Evolutionary conservation across 768 basidiomycete species (phyloP).

Genomic region (Pseudohyphozyma bogoriensis): DNA sequence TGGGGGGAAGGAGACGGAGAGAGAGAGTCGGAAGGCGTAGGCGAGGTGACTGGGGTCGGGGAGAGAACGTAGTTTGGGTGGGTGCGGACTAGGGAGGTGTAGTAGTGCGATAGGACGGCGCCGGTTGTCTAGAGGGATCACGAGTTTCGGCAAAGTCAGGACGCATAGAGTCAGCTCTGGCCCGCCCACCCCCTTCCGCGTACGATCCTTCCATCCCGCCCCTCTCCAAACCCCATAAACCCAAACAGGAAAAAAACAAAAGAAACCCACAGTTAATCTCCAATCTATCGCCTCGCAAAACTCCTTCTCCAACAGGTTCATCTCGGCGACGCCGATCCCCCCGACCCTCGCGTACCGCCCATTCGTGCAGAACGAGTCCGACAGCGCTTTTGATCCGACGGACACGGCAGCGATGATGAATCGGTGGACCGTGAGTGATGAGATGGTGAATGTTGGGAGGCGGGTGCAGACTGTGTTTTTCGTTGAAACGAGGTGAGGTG

Average conservation of each 20-base stretch:
- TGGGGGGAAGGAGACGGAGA: no score
- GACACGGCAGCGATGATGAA: slow-evolving; percentile 91
- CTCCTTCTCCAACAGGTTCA: slow-evolving; percentile 89
- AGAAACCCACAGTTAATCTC: slow-evolving; percentile 65
- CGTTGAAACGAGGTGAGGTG: slow-evolving; percentile 12
- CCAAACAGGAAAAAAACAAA: background rate
- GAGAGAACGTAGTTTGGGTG: slow-evolving; percentile 23
- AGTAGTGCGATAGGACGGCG: slow-evolving; percentile 28
- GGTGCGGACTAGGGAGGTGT: slow-evolving; percentile 29
- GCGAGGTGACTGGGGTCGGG: background rate
- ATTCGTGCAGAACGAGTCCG: slow-evolving; percentile 92
- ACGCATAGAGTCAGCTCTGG: background rate
- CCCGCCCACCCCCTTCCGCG: background rate
- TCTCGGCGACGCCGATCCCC: slow-evolving; percentile 79
- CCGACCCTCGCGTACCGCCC: slow-evolving; percentile 91
- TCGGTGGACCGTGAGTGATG: slow-evolving; percentile 92
- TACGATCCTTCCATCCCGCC: no score
- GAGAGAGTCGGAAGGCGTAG: background rate
- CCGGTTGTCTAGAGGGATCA: slow-evolving; percentile 30
- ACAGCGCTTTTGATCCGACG: slow-evolving; percentile 86
- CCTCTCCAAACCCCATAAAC: background rate
- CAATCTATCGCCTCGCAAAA: slow-evolving; percentile 87
- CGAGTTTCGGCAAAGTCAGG: no score
- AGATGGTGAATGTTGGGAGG: slow-evolving; percentile 78
- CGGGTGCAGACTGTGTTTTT: slow-evolving; percentile 59